Evolutionary conservation across 805 yeast species (phyloP), one percentile per base, ranked within the genome.

Genomic region (Diddensiella transvaalensis): DNA sequence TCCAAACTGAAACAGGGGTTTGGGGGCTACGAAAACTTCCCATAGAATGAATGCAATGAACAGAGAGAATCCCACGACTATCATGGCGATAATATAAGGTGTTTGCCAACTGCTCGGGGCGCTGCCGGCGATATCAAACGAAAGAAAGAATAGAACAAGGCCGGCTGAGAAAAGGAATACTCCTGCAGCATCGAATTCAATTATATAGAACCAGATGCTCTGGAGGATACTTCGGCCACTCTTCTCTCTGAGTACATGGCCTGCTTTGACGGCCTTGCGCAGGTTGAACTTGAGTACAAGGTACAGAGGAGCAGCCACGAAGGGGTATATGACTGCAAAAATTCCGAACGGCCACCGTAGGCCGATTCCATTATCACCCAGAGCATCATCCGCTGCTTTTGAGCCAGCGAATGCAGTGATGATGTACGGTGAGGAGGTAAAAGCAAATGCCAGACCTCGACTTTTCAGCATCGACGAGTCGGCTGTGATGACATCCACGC

Each of bases 391-490:
- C 22, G 66, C 62, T 29, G 62, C 62, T 22, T 54, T 44, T 19
- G 68, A 57, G 19, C 68, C 71, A 13, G 62, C 55, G 55, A 60
- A 67, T 3, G 66, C 62, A n/a, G 71, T 60, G 40, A 63, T 58
- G 42, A 68, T 65, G 53, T 58, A 61, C 8, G 69, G 68, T 37
- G 67, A 53, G 24, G 52, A 44, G 21, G 64, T 52, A 42, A 60
- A 62, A 3, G 61, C 70, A 44, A 61, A 60, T 4, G 64, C 57
- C 43, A 68, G 56, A 15, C 65, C 67, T 51, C 72, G 59, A 54
- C 65, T 52, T n/a, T 75, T 80, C 60, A 83, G 68, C 49, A 72
- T 70, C 8, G 87, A 79, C 57, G 77, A 73, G 66, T 83, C 89
- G 1, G 86, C 78, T 51, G 79, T 58, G 32, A 81, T 69, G 35